phyloP scores from a whole-genome alignment of 2,329 filamentous ascomycete genomes.

The Ceratocystis variospora region DNA sequence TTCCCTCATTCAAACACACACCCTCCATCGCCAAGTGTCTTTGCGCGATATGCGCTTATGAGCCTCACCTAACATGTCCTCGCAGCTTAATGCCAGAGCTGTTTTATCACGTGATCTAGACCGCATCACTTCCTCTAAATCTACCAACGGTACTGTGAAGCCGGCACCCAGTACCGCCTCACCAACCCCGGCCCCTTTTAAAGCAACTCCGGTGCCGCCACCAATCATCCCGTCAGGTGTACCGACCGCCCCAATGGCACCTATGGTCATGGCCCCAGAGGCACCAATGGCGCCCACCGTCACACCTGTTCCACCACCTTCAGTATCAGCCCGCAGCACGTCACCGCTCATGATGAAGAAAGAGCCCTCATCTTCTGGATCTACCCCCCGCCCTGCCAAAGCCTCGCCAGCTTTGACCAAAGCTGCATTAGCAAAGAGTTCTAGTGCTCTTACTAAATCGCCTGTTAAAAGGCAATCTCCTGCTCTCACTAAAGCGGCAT shows the following conservation, averaged over 20 bases:
- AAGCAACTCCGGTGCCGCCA: constrained; percentile 16
- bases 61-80: background rate
- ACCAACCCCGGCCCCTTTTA: constrained; percentile 4
- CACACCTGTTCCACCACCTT: constrained; percentile 9
- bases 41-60: background rate
- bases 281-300: constrained; percentile 11
- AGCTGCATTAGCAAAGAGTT: background rate
- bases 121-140: constrained; percentile 23
- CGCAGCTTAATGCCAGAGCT: constrained; percentile 37
- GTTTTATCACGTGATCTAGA: constrained; percentile 21
- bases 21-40: background rate
- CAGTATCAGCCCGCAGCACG: constrained; percentile 6
- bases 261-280: constrained; percentile 17
- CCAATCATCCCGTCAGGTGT: constrained; percentile 11
- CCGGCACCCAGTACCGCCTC: constrained; percentile 12
- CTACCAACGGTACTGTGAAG: constrained; percentile 11
- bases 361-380: constrained; percentile 8
- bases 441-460: background rate
- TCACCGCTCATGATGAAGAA: constrained; percentile 17
- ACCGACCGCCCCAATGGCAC: constrained; percentile 8
- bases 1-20: background rate
- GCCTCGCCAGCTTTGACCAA: constrained; percentile 14
- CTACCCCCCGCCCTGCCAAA: constrained; percentile 4
- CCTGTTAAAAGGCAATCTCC: constrained; percentile 16
- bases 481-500: constrained; percentile 14